These are phyloP conservation scores for Penicillium sp. DNA, from an alignment of 2,329 filamentous ascomycete species.

Conservation along the genomic window DNA sequence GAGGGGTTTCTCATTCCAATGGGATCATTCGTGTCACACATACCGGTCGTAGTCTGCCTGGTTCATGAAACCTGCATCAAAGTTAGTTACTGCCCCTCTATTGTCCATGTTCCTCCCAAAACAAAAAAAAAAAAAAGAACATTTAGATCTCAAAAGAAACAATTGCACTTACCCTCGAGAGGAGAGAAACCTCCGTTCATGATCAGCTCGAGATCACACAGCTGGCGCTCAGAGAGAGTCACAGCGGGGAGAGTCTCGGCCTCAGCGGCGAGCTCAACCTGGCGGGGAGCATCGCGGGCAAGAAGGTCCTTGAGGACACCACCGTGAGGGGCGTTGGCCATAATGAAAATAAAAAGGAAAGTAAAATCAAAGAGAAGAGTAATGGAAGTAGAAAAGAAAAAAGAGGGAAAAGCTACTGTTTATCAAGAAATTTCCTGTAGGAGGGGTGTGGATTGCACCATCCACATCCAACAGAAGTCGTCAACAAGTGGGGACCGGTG, in stretches of 20 bases:
- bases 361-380: constrained; percentile 4
- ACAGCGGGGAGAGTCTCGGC: constrained; percentile 84
- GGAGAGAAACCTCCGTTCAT: constrained; percentile 98
- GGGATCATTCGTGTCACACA: constrained; percentile 28
- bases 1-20: constrained; percentile 7
- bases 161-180: constrained; percentile 72
- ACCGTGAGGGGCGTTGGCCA: constrained; percentile 69
- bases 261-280: constrained; percentile 76
- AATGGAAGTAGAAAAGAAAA: not conserved
- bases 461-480: constrained; percentile 15
- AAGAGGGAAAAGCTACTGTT: constrained; percentile 1
- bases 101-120: constrained; percentile 5
- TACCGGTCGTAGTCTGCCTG: constrained; percentile 96
- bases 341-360: constrained; percentile 26
- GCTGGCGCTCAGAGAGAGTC: constrained; percentile 84
- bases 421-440: constrained; percentile 13
- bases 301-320: constrained; percentile 97
- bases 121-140: not conserved
- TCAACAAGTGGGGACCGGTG: constrained; percentile 22
- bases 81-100: constrained; percentile 22
- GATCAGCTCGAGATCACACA: constrained; percentile 96
- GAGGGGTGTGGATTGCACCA: constrained; percentile 7
- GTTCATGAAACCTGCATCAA: constrained; percentile 79
- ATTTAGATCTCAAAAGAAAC: not conserved
- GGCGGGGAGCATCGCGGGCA: constrained; percentile 82